Evolutionary conservation across 257 asterid species (phyloP).

Genomic region (Ballota nigra): DNA sequence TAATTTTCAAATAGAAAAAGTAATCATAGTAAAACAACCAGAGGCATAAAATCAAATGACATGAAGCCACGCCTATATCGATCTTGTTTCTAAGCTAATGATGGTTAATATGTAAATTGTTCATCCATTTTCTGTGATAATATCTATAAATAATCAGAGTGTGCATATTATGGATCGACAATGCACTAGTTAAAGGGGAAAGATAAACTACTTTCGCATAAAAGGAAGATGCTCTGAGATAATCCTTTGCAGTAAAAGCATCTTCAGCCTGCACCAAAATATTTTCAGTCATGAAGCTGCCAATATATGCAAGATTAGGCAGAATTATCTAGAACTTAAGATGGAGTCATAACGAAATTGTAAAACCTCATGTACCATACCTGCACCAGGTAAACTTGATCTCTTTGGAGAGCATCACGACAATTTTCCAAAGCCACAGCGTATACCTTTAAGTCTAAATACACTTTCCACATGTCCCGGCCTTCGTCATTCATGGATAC

Average conservation of each 20-base stretch:
- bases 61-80: not conserved
- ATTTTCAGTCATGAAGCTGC: constrained; percentile 13
- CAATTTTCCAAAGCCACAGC: constrained; percentile 90
- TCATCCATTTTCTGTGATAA: constrained; percentile 9
- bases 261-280: constrained; percentile 79
- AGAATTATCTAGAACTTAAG: not conserved
- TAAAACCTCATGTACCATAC: constrained; percentile 34
- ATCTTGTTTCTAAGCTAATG: not conserved
- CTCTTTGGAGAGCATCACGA: constrained; percentile 90
- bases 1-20: not conserved
- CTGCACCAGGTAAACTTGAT: constrained; percentile 96
- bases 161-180: not conserved
- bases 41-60: constrained; percentile 1
- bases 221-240: constrained; percentile 90
- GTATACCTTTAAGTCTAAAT: constrained; percentile 83
- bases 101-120: not conserved
- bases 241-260: constrained; percentile 87
- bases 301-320: constrained; percentile 3
- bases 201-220: constrained; percentile 71
- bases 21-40: constrained; percentile 5
- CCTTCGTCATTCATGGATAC: constrained; percentile 96
- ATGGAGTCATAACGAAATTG: constrained; percentile 9
- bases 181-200: constrained; percentile 10
- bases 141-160: not conserved
- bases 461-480: constrained; percentile 98